Conservation (phyloP, 163 green algal genomes). For the Trebouxiophyceae sp. region DNA sequence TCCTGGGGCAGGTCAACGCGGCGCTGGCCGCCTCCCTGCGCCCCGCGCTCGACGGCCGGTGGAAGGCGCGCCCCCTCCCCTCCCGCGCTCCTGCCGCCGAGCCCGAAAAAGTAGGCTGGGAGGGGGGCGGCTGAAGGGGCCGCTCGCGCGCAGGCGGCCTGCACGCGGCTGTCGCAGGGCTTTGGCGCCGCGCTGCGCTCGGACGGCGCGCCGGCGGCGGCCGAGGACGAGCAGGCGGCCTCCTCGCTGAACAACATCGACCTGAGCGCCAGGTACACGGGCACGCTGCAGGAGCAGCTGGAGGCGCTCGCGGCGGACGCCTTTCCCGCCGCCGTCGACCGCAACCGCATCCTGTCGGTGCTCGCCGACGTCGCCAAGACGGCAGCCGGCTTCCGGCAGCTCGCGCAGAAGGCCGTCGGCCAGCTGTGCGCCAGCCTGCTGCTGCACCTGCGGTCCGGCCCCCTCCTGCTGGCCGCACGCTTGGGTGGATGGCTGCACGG, state of each 20-base stretch:
- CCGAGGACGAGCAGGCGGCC: conserved; percentile 22
- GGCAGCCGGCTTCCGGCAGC: conserved; percentile 48
- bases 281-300: conserved; percentile 77
- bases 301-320: conserved; percentile 49
- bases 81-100: too few relatives aligned
- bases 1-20: conserved; percentile 71
- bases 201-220: conserved; percentile 8
- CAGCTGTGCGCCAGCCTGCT: conserved; percentile 61
- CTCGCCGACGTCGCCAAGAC: conserved; percentile 77
- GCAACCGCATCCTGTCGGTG: conserved; percentile 46
- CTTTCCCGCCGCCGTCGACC: conserved; percentile 35
- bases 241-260: conserved; percentile 85
- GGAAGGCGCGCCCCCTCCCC: conserved; percentile 23
- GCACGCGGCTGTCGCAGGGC: conserved; percentile 12
- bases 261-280: conserved; percentile 72
- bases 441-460: conserved; percentile 37
- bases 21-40: conserved; percentile 53
- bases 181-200: neutral
- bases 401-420: conserved; percentile 54
- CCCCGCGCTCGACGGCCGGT: conserved; percentile 39
- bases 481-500: too few relatives aligned
- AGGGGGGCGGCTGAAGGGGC: too few relatives aligned
- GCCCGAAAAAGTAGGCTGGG: too few relatives aligned
- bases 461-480: too few relatives aligned
- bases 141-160: neutral